Base-by-base conservation (phyloP, 176 grass and related monocot genomes). In the Avena eriantha region DNA sequence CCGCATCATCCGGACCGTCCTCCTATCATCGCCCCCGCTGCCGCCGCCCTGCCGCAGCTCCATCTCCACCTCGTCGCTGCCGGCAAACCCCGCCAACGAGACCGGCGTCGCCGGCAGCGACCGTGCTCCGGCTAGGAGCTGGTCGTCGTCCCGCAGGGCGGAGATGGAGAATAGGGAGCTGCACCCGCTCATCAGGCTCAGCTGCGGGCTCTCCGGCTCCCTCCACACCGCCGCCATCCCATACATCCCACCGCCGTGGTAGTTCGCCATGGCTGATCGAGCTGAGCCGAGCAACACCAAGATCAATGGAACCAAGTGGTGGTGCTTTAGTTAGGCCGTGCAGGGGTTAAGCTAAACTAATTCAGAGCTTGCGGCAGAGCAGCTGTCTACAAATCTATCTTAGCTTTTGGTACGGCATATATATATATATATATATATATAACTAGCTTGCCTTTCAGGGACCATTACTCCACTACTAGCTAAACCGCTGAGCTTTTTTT, bases 131-230 rank as follows among this genome's bases (percentile, higher is more conserved):
- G 69, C 76, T 41, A 80, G 54, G 84, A 80, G 55, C 58, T 41
- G 66, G 36, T 88, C 85, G 23, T 87, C 73, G 29, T 91, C 85
- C 69, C 54, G 81, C 82, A 88, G 86, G 18, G 71, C 76, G 61
- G 90, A 88, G 82, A 91, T 88, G 71, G 90, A 88, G 86, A 91
- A 91, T 70, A 91, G 90, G 53, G 90, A 91, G 86, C 90, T 91
- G 78, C 90, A 91, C 33, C 86, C 86, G 23, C 90, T 91, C 60
- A 85, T 49, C 63, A 88, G 60, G 86, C 86, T 88, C 71, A 85
- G 53, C 86, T 88, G 86, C 63, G 90, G 90, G 78, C 86, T 91
- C 29, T 91, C 86, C 63, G 90, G 86, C 69, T 81, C 85, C 85
- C 89, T 91, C 89, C 77, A 73, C 41, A 69, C 58, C 35, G 70